Evolutionary conservation across 305 asterid genomes (phyloP), one percentile per base, ranked within the genome.

Genomic region (Ajuga reptans): DNA sequence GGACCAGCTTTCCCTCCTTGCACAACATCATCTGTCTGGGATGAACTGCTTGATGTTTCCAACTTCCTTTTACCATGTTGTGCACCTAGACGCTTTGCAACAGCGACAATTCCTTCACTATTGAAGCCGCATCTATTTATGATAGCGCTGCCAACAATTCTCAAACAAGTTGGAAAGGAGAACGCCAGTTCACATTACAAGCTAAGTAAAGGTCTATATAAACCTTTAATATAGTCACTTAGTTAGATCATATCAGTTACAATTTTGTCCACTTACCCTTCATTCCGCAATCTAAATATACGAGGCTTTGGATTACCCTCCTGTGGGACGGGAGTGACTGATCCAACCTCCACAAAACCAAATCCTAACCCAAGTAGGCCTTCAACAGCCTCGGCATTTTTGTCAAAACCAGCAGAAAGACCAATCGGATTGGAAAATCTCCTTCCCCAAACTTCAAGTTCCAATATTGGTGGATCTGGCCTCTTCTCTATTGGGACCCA

Each of bases 231-330:
- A 55, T 49, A 9, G 1, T 64, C 59, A 31, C 45, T 64, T 12
- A 47, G 18, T 59, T 31, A 12, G 27, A 29, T 43, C 10, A 46
- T 27, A 51, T 42, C 47, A 42, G 33, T 53, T 49, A 61, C 21
- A 54, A 55, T 6, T 37, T 39, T 14, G 66, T 31, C 46, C 70
- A 53, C 85, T 82, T 78, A 93, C 99, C 89, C 96, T 82, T 93
- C 95, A 3, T 82, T 71, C 16, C 71, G 82, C 81, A 93, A 78
- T 84, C 99, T 84, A 85, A 91, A 93, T 27, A 93, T 89, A 56
- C 99, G 99, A 69, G 99, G 99, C 85, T 89, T 91, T 69, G 97
- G 92, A 80, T 90, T 90, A 53, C 99, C 99, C 72, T 91, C 99
- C 76, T 93, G 99, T 11, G 99, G 99, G 70, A 78, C 82, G 0